A percentile compares a stretch with the other conserved stretches of the same genome.
phyloP scores from a whole-genome alignment of 1,284 basidiomycete genomes.

The Cutaneotrichosporon daszewskae region DNA sequence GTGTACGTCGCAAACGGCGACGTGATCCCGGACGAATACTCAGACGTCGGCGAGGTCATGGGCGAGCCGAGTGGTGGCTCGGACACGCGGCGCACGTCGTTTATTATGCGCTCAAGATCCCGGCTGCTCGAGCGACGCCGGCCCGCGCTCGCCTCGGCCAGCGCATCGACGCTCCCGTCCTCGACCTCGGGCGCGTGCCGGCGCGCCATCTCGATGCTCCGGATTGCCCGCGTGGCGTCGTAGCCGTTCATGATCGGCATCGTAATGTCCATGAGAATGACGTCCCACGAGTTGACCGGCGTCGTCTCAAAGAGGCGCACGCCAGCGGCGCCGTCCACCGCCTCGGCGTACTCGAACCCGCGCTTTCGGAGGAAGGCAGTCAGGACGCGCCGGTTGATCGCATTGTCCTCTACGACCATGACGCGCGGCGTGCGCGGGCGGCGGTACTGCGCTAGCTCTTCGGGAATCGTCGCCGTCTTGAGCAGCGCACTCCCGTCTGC shows the following conservation, averaged over 20 bases:
- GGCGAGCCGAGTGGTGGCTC: no score
- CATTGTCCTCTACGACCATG: slow-evolving; percentile 78
- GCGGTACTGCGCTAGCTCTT: slow-evolving; percentile 33
- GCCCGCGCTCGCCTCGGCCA: slow-evolving; percentile 33
- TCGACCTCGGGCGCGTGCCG: slow-evolving; percentile 17
- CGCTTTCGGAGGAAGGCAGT: slow-evolving; percentile 67
- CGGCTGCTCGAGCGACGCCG: neutral
- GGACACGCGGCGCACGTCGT: neutral
- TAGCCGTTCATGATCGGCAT: slow-evolving; percentile 91
- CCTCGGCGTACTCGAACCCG: slow-evolving; percentile 69
- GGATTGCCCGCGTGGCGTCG: slow-evolving; percentile 75
- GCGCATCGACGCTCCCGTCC: slow-evolving; percentile 16
- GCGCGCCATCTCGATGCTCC: slow-evolving; percentile 64
- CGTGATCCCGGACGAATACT: no score
- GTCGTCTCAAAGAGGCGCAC: slow-evolving; percentile 68
- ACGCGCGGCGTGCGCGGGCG: slow-evolving; percentile 52
- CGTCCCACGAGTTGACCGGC: slow-evolving; percentile 56
- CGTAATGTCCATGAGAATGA: slow-evolving; percentile 80
- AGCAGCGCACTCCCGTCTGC: slow-evolving; percentile 52
- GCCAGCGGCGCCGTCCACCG: slow-evolving; percentile 76
- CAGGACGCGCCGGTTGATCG: slow-evolving; percentile 53
- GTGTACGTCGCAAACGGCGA: no score
- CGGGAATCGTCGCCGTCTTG: slow-evolving; percentile 43
- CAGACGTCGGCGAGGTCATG: no score
- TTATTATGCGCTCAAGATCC: neutral